Percentiles rank a stretch among this genome's conserved stretches.
Evolutionary conservation across 352 stramenopile species (phyloP).

Genomic region (Phytophthora chlamydospora): DNA sequence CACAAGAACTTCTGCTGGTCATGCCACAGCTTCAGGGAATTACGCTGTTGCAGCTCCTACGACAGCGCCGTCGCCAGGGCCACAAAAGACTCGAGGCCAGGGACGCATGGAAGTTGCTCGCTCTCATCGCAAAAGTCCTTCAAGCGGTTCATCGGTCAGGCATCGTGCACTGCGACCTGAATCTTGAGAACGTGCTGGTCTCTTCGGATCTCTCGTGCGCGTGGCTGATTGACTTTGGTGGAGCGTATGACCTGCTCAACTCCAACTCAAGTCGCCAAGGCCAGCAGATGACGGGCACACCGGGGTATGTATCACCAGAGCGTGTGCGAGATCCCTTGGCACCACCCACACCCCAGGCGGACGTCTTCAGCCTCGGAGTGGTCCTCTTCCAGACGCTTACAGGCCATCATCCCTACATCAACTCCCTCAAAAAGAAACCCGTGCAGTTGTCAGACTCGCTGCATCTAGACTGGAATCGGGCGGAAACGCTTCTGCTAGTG

Average conservation of each 20-base stretch:
- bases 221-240: constrained; percentile 69
- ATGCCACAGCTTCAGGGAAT: constrained; percentile 60
- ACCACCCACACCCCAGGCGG: constrained; percentile 44
- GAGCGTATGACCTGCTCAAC: constrained; percentile 45
- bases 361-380: constrained; percentile 71
- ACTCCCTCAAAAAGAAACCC: constrained; percentile 25
- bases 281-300: constrained; percentile 58
- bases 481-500: constrained; percentile 34
- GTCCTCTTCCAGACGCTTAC: constrained; percentile 67
- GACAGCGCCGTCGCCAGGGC: constrained; percentile 12
- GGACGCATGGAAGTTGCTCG: constrained; percentile 14
- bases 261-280: not conserved
- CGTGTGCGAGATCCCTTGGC: constrained; percentile 42
- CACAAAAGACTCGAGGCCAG: constrained; percentile 25
- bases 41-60: constrained; percentile 54
- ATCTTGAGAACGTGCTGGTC: constrained; percentile 96
- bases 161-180: constrained; percentile 98
- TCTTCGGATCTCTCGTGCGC: constrained; percentile 31
- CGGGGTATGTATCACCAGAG: constrained; percentile 69
- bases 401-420: constrained; percentile 57
- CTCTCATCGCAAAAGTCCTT: constrained; percentile 49
- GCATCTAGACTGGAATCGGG: constrained; percentile 47
- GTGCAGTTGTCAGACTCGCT: constrained; percentile 55
- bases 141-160: constrained; percentile 91
- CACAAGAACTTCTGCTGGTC: constrained; percentile 48